Base-by-base conservation (phyloP, 2,329 filamentous ascomycete genomes). In the Nemania serpens region DNA sequence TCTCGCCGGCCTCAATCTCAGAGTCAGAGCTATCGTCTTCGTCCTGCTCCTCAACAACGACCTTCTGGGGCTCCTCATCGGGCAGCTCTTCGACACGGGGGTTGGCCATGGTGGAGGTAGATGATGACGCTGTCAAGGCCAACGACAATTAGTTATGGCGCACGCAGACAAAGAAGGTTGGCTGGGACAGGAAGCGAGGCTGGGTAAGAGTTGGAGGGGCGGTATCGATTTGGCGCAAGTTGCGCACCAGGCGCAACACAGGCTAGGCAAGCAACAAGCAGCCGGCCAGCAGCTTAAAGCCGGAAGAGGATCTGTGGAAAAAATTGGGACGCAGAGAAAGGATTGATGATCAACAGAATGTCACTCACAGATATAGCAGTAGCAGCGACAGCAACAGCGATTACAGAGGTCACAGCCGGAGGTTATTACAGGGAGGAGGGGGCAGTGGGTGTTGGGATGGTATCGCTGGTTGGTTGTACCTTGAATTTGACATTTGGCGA, bases 21-120 rank as follows among this genome's bases (percentile, higher is more conserved):
- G 89, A 91, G 70, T 91, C 89, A 74, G 87, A 88, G 81, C 85
- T 88, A 76, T 84, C 87, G 69, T 80, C 79, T 61, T 88, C 87
- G 64, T 88, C 87, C 67, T 88, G 88, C 73, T 89, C 86, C 78
- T 91, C 89, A 74, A 91, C 88, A 74, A 90, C 85, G 74, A 85
- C 87, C 75, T 86, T 85, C 87, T 95, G 93, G 76, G 88, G 85
- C 83, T 91, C 89, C 75, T 93, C 93, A 77, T 98, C 95, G 73
- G 91, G 90, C 75, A 99, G 88, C 84, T 99, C 95, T 86, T 99
- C 94, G 81, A 98, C 89, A 81, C 94, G 91, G 79, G 94, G 91
- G 85, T 97, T 96, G 78, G 95, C 90, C 95, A 99, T 99, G 66
- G 66, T 70, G 71, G 56, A 57, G 48, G 46, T 56, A 39, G 47